phyloP scores from a whole-genome alignment of 1,139 yeast species.

The Debaryomyces nepalensis region DNA sequence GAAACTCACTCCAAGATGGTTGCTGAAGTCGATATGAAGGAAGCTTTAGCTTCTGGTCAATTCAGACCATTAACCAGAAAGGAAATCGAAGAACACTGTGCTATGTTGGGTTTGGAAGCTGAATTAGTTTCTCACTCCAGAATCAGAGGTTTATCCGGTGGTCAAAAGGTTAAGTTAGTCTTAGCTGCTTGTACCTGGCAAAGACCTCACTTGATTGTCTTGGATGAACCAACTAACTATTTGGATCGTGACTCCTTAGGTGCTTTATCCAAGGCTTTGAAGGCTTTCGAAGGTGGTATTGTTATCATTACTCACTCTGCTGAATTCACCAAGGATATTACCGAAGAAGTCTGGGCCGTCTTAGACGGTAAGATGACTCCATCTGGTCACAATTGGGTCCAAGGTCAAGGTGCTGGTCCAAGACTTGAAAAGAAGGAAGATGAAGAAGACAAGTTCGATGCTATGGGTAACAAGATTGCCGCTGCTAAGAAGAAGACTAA shows the following conservation, averaged over 20 bases:
- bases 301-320: slow-evolving; percentile 99
- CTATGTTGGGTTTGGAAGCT: slow-evolving; percentile 97
- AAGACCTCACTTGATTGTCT: slow-evolving; percentile 99
- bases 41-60: slow-evolving; percentile 99
- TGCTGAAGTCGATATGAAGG: slow-evolving; percentile 99
- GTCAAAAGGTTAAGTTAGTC: slow-evolving; percentile 99
- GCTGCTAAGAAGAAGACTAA: slow-evolving; percentile 95
- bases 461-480: slow-evolving; percentile 99
- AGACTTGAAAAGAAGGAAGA: slow-evolving; percentile 95
- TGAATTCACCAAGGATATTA: slow-evolving; percentile 97
- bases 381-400: slow-evolving; percentile 99
- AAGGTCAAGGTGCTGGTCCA: slow-evolving; percentile 99
- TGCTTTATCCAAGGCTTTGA: slow-evolving; percentile 98
- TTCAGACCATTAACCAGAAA: slow-evolving; percentile 99
- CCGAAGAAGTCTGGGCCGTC: slow-evolving; percentile 99
- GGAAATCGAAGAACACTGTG: slow-evolving; percentile 99
- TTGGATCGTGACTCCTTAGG: slow-evolving; percentile 99
- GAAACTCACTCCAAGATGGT: slow-evolving; percentile 99
- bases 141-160: slow-evolving; percentile 99
- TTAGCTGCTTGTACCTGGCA: slow-evolving; percentile 99
- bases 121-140: slow-evolving; percentile 99
- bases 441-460: slow-evolving; percentile 98
- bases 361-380: slow-evolving; percentile 98
- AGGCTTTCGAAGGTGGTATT: slow-evolving; percentile 99
- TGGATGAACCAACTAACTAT: slow-evolving; percentile 99